phyloP scores from a whole-genome alignment of 2,329 filamentous ascomycete genomes.

The Fusarium pseudoanthophilum region DNA sequence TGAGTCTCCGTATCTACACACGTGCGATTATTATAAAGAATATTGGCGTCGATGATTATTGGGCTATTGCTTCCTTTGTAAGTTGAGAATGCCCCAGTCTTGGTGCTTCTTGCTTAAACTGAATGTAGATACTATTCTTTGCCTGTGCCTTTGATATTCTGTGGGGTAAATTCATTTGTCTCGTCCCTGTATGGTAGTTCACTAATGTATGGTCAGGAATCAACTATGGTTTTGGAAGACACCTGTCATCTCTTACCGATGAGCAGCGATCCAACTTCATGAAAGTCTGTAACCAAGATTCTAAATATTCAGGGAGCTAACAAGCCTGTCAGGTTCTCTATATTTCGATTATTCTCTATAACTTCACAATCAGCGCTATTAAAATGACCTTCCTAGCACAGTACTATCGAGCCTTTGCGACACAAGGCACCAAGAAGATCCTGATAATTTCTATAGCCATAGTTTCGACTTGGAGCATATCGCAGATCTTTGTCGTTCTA shows the following conservation, averaged over 20 bases:
- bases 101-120: not conserved
- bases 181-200: rapidly evolving
- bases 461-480: not conserved
- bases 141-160: not conserved
- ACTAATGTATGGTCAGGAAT: not conserved
- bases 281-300: not conserved
- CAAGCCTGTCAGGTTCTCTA: not conserved
- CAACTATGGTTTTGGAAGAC: not conserved
- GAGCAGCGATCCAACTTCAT: not conserved
- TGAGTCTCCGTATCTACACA: not conserved
- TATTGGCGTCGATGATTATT: not conserved
- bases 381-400: not conserved
- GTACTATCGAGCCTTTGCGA: not conserved
- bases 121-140: not conserved
- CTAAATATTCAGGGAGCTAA: not conserved
- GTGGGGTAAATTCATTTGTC: not conserved
- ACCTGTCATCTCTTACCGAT: not conserved
- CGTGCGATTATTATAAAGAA: not conserved
- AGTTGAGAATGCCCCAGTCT: not conserved
- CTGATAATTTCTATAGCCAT: not conserved
- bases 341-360: not conserved
- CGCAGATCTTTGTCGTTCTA: not conserved
- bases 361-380: not conserved
- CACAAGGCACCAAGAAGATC: not conserved
- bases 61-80: not conserved